These are phyloP conservation scores for Botrytis byssoidea DNA, from an alignment of 2,329 filamentous ascomycete genomes.

Conservation along the genomic window DNA sequence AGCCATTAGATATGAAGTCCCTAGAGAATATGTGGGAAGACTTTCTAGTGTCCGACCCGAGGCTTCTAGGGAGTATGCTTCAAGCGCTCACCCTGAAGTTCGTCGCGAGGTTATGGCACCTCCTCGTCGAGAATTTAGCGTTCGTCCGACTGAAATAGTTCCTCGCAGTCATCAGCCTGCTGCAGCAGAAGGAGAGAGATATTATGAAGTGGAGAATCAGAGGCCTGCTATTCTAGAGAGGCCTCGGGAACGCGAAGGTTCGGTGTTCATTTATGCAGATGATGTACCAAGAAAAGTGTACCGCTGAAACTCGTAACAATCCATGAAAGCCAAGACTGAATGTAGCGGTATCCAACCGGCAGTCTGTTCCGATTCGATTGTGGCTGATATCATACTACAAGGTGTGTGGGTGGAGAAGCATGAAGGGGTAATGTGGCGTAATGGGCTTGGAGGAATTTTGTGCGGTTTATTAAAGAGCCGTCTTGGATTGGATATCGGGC, in stretches of 20 bases:
- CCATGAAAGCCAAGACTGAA: not conserved
- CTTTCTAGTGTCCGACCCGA: conserved; percentile 45
- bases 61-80: conserved; percentile 37
- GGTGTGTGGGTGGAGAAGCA: not conserved
- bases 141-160: conserved; percentile 32
- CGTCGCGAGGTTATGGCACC: conserved; percentile 32
- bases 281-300: conserved; percentile 37
- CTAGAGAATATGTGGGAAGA: conserved; percentile 44
- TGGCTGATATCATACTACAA: conserved; percentile 7
- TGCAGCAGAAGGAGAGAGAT: conserved; percentile 31
- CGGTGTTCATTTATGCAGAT: conserved; percentile 37
- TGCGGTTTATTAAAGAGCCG: not conserved
- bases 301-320: conserved; percentile 27
- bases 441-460: not conserved
- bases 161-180: conserved; percentile 32
- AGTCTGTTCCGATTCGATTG: conserved; percentile 7
- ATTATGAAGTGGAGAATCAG: conserved; percentile 32
- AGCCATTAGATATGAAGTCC: conserved; percentile 44
- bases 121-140: conserved; percentile 36
- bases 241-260: conserved; percentile 34
- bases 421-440: not conserved
- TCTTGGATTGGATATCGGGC: conserved; percentile 12
- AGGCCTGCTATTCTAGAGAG: conserved; percentile 35
- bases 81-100: conserved; percentile 41
- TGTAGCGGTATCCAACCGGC: not conserved